Percentiles rank a stretch among this genome's conserved stretches.
Evolutionary conservation across 2,329 filamentous ascomycete genomes (phyloP).

Genomic region (Pyrenochaeta sp.): DNA sequence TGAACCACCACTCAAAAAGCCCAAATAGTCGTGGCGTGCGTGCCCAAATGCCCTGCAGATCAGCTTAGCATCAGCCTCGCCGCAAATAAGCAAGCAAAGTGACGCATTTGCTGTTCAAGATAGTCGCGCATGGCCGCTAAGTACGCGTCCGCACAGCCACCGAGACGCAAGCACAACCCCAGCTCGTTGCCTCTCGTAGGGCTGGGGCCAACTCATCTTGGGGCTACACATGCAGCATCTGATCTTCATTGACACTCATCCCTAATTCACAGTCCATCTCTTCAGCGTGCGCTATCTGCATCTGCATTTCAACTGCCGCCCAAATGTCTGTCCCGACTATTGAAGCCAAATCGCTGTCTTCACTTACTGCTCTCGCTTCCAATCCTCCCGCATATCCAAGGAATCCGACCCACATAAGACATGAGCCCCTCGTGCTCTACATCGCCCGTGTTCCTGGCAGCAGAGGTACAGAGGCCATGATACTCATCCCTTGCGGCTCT

Average conservation of each 20-base stretch:
- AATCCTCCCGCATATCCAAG: conserved; percentile 87
- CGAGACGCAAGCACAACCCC: conserved; percentile 27
- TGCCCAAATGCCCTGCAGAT: conserved; percentile 15
- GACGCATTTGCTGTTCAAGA: conserved; percentile 20
- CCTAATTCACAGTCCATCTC: no score
- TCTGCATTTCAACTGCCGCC: conserved; percentile 16
- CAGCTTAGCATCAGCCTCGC: conserved; percentile 27
- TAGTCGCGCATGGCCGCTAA: conserved; percentile 10
- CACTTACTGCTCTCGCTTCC: conserved; percentile 79
- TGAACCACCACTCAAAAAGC: conserved; percentile 9
- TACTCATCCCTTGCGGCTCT: no score
- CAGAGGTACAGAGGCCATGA: conserved; percentile 67
- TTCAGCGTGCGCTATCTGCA: conserved; percentile 11
- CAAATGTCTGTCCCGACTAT: conserved; percentile 54
- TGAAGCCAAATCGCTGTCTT: conserved; percentile 83
- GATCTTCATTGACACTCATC: no score
- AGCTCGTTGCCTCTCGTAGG: conserved; percentile 31
- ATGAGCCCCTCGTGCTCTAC: conserved; percentile 82
- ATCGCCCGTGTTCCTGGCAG: conserved; percentile 93
- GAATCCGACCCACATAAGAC: conserved; percentile 72
- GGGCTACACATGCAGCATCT: no score
- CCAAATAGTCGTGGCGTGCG: conserved; percentile 7
- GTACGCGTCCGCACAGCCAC: conserved; percentile 42
- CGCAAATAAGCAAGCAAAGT: no score
- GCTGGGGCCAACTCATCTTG: conserved; percentile 18